Evolutionary conservation across 2,329 filamentous ascomycete genomes (phyloP).

Genomic region (Fusarium continuum): DNA sequence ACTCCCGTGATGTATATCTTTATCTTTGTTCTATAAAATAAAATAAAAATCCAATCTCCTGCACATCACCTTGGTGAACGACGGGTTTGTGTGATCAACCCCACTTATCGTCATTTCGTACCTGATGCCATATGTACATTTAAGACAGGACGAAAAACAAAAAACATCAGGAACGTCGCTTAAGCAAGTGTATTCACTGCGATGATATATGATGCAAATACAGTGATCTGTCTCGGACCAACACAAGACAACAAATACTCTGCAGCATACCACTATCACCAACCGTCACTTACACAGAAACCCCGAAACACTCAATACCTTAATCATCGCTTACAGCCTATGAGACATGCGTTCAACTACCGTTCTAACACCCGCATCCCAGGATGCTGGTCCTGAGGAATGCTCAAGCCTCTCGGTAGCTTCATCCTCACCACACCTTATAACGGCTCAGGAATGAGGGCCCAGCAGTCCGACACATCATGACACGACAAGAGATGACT

Average conservation of each 20-base stretch:
- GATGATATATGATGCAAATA: background rate
- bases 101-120: background rate
- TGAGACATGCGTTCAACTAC: conserved; percentile 14
- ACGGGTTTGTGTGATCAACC: no score
- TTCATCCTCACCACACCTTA: conserved; percentile 15
- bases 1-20: background rate
- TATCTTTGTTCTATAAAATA: background rate
- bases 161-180: no score
- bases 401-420: conserved; percentile 10
- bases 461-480: background rate
- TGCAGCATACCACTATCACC: background rate
- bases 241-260: background rate
- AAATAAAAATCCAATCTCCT: no score
- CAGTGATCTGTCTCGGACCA: background rate
- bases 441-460: conserved; percentile 23
- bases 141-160: background rate
- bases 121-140: no score
- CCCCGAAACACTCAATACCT: background rate
- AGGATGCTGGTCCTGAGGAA: conserved; percentile 24
- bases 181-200: background rate
- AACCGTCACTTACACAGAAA: background rate
- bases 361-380: conserved; percentile 7
- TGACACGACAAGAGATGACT: conserved; percentile 9
- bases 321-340: background rate
- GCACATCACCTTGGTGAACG: no score